These are phyloP conservation scores for Paramecium octaurelia DNA, from an alignment of 73 alveolate genomes.

Conservation along the genomic window DNA sequence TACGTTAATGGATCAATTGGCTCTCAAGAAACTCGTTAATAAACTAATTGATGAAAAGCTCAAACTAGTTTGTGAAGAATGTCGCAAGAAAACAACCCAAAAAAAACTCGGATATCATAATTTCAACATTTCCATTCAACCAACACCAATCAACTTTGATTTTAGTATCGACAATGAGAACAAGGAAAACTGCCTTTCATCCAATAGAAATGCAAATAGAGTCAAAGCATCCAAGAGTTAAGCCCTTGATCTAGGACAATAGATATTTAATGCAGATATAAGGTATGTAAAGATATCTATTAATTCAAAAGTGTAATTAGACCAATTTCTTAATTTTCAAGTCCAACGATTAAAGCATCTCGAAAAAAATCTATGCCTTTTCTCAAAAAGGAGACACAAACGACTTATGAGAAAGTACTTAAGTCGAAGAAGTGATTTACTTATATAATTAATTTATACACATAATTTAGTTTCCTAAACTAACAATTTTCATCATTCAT, in stretches of 20 bases:
- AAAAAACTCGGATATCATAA: not conserved
- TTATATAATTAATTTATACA: not conserved
- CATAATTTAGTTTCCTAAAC: not conserved
- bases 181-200: not conserved
- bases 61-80: not conserved
- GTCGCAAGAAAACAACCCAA: not conserved
- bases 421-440: not conserved
- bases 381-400: not conserved
- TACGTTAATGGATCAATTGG: constrained; percentile 15
- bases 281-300: not conserved
- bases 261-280: not conserved
- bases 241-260: not conserved
- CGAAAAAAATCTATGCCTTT: constrained; percentile 4
- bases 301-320: not conserved
- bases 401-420: not conserved
- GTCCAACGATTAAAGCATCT: not conserved
- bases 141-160: not conserved
- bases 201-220: not conserved
- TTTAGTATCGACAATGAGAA: not conserved
- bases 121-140: not conserved
- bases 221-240: not conserved
- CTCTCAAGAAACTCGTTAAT: not conserved
- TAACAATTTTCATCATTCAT: not conserved
- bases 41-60: not conserved
- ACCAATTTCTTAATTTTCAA: not conserved